Evolutionary conservation across 768 basidiomycete genomes (phyloP).

Genomic region (Suillus alpinus): DNA sequence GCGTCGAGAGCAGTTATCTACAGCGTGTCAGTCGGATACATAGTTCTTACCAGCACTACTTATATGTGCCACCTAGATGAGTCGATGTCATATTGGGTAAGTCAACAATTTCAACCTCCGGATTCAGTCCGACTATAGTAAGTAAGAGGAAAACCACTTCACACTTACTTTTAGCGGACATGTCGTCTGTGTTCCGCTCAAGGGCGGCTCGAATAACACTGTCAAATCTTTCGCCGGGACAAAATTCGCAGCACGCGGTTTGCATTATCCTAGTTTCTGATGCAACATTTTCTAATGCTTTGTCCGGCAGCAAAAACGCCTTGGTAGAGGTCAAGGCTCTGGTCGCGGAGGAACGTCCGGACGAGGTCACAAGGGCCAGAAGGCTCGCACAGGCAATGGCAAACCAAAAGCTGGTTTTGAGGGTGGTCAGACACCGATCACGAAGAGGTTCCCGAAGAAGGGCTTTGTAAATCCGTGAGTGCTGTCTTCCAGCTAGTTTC

Average conservation of each 20-base stretch:
- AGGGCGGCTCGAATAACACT: conserved; percentile 47
- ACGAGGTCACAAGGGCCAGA: conserved; percentile 94
- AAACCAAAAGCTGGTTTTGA: conserved; percentile 84
- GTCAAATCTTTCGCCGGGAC: conserved; percentile 72
- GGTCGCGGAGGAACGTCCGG: conserved; percentile 91
- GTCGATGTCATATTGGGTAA: too few species aligned
- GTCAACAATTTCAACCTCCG: too few species aligned
- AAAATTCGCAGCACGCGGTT: conserved; percentile 68
- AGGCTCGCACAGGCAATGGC: conserved; percentile 85
- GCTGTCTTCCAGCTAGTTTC: conserved; percentile 3
- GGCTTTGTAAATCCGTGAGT: conserved; percentile 93
- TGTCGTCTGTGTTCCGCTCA: conserved; percentile 37
- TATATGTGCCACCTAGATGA: too few species aligned
- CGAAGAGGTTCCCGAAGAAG: conserved; percentile 86
- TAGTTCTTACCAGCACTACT: too few species aligned
- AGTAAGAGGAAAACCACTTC: not conserved
- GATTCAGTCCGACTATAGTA: too few species aligned
- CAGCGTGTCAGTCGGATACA: not conserved
- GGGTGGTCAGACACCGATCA: conserved; percentile 95
- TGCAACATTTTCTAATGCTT: conserved; percentile 8
- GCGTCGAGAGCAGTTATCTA: not conserved
- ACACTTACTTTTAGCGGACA: conserved; percentile 10
- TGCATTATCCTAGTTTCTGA: conserved; percentile 11
- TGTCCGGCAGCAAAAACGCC: conserved; percentile 76
- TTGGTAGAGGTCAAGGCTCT: conserved; percentile 91